These are phyloP conservation scores for Calonectria hongkongensis DNA, from an alignment of 2,329 filamentous ascomycete species.

Conservation along the genomic window DNA sequence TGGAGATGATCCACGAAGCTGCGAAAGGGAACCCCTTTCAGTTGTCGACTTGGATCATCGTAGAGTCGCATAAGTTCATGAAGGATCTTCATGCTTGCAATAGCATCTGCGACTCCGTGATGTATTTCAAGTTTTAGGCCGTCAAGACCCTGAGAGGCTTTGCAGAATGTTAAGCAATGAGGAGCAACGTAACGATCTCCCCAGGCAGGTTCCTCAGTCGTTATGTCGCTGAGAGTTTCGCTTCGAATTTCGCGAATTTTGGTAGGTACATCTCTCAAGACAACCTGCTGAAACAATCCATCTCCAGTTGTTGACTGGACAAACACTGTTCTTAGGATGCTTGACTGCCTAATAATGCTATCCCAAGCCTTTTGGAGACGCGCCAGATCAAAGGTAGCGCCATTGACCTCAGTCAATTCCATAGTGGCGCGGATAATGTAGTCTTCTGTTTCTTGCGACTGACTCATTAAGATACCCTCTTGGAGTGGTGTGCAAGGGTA, in stretches of 20 bases:
- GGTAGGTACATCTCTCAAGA: background rate
- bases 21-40: background rate
- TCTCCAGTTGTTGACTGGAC: background rate
- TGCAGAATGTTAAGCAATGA: slow-evolving; percentile 1
- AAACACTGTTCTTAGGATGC: slow-evolving; percentile 6
- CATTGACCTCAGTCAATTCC: background rate
- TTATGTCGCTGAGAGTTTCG: background rate
- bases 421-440: slow-evolving; percentile 10
- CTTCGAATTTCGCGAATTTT: slow-evolving; percentile 1
- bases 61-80: slow-evolving; percentile 5
- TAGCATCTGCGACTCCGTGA: slow-evolving; percentile 7
- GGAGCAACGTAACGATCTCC: background rate
- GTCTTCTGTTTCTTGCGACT: background rate
- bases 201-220: background rate
- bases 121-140: background rate
- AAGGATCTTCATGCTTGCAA: slow-evolving; percentile 5
- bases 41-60: background rate
- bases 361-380: slow-evolving; percentile 1
- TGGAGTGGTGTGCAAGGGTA: slow-evolving; percentile 5
- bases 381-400: background rate
- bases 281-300: background rate
- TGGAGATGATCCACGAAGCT: background rate
- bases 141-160: background rate
- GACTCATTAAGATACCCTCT: background rate
- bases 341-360: background rate